Percentiles rank a stretch among this genome's conserved stretches.
phyloP scores from a whole-genome alignment of 208 protist genomes.

The Trypanosomatidae sp. region DNA sequence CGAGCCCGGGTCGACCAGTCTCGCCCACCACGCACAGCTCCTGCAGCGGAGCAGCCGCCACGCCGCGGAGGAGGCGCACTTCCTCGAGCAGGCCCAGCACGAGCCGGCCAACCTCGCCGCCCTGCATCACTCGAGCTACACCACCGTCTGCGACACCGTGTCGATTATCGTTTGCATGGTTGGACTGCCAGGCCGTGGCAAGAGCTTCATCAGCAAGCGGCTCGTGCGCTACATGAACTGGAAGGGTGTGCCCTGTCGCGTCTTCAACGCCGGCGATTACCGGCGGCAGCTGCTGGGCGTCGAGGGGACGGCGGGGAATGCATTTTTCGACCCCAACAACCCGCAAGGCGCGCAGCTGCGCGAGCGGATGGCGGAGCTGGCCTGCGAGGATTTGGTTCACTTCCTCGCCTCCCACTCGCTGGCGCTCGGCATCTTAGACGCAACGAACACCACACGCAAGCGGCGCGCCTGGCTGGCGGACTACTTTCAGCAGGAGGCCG shows the following conservation, averaged over 20 bases:
- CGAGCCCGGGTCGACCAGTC: too few relatives aligned
- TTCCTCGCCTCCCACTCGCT: conserved; percentile 68
- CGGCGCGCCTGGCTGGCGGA: conserved; percentile 64
- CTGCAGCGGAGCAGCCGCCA: too few relatives aligned
- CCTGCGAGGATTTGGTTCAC: conserved; percentile 79
- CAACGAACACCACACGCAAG: conserved; percentile 88
- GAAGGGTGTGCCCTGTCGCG: conserved; percentile 85
- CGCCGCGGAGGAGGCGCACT: conserved; percentile 15
- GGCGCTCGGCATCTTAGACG: conserved; percentile 89
- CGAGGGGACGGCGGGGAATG: conserved; percentile 51
- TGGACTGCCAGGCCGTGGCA: conserved; percentile 88
- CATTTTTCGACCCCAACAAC: conserved; percentile 87
- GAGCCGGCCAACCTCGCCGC: conserved; percentile 9
- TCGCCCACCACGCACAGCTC: too few relatives aligned
- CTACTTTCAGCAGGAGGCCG: conserved; percentile 53
- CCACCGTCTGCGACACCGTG: conserved; percentile 72
- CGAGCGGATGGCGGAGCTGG: conserved; percentile 85
- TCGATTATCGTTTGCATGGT: conserved; percentile 90
- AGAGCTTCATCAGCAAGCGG: conserved; percentile 86
- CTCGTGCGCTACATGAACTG: conserved; percentile 91
- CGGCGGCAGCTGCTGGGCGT: conserved; percentile 80
- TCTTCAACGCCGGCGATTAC: conserved; percentile 92
- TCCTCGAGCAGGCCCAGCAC: conserved; percentile 17
- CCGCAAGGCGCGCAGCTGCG: conserved; percentile 62
- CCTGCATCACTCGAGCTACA: conserved; percentile 68